Percentiles rank a stretch among this genome's conserved stretches.
Conservation (phyloP, 331 rosid genomes). For the Acacia pycnantha region DNA sequence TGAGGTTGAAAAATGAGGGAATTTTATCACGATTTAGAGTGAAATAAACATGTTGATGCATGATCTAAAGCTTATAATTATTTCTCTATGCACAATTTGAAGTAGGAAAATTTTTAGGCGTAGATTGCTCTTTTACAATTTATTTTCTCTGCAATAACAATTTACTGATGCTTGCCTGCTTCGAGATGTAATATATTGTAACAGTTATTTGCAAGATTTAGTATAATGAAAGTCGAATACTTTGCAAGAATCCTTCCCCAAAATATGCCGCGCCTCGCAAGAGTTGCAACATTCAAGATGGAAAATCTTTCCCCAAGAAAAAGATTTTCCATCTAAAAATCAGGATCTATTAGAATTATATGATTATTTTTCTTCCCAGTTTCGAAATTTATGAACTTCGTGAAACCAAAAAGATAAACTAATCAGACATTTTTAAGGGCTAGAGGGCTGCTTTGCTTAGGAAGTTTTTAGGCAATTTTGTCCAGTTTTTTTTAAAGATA, state of each 20-base stretch:
- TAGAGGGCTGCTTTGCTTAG: too few species aligned
- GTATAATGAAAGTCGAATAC: background rate
- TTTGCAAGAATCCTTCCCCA: background rate
- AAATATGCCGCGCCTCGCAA: background rate
- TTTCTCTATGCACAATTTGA: background rate
- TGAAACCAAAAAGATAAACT: too few species aligned
- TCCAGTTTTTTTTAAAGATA: too few species aligned
- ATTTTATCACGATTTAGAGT: background rate
- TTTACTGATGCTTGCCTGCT: background rate
- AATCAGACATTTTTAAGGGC: too few species aligned
- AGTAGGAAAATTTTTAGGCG: background rate
- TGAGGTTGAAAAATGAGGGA: background rate
- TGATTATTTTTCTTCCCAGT: too few species aligned
- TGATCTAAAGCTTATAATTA: too few species aligned
- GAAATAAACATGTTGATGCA: too few species aligned
- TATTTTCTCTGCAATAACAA: background rate
- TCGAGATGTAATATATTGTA: background rate
- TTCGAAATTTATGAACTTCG: too few species aligned
- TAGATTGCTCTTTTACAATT: background rate
- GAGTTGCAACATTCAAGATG: background rate
- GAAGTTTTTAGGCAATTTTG: too few species aligned
- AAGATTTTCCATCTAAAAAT: too few species aligned
- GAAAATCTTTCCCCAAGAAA: background rate
- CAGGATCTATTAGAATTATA: too few species aligned
- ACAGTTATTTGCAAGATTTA: background rate